These are phyloP conservation scores for Penicillium aurantiogriseum DNA, from an alignment of 2,329 filamentous ascomycete species.

Conservation along the genomic window DNA sequence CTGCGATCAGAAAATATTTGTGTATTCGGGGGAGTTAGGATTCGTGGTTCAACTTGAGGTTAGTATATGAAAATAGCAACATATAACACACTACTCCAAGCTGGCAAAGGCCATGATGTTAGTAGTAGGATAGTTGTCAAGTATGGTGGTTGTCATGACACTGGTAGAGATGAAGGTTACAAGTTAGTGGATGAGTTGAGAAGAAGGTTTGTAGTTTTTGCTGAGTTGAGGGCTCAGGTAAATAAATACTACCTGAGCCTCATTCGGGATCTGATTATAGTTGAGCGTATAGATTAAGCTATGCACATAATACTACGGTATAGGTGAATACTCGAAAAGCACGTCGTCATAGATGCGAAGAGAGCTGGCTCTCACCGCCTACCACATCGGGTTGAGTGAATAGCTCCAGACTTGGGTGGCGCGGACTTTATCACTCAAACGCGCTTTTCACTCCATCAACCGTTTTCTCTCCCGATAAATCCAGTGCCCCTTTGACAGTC, in stretches of 20 bases:
- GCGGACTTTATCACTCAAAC: background rate
- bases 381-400: background rate
- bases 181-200: too few species aligned
- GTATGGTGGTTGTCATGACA: background rate
- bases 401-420: slow-evolving; percentile 9
- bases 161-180: background rate
- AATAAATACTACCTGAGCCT: background rate
- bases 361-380: slow-evolving; percentile 6
- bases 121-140: background rate
- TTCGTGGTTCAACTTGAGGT: background rate
- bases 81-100: background rate
- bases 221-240: background rate
- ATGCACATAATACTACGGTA: background rate
- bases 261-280: background rate
- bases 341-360: background rate
- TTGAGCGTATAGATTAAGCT: too few species aligned
- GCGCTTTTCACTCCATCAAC: background rate
- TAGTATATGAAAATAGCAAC: background rate
- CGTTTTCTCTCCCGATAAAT: background rate
- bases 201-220: background rate
- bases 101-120: background rate
- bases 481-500: background rate
- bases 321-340: background rate
- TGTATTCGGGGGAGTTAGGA: background rate
- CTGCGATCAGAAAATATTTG: background rate